Evolutionary conservation across 1,139 yeast genomes (phyloP), one percentile per base, ranked within the genome.

Genomic region (Torulaspora globosa): DNA sequence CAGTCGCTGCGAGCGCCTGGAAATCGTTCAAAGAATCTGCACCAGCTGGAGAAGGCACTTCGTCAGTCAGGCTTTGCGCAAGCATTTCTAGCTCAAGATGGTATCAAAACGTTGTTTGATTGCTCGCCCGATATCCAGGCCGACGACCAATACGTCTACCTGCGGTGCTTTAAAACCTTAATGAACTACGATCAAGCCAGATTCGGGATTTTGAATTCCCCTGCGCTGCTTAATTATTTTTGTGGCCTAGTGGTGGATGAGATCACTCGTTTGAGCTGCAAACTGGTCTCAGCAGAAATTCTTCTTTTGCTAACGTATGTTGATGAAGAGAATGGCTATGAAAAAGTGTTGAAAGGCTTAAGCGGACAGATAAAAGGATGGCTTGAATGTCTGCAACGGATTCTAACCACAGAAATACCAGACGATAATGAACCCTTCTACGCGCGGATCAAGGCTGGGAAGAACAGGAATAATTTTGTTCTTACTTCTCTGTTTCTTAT

Each of bases 161-260:
- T 60, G 11, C 48, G 57, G 36, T 59, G 64, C 47, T 59, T 55
- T 37, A 57, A 54, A 43, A 53, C 59, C 2, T 35, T 60, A 35
- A 46, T 56, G 48, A 55, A 53, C 31, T 47, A 50, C 24, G 49
- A 50, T 3, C 44, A 48, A 14, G 58, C 53, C 2, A 48, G 61
- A 30, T 23, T 36, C 1, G 39, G 41, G 10, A 46, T 59, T 4
- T 36, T 58, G 21, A 39, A 51, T 10, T 41, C 39, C 14, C 24
- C 44, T 1, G 36, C 39, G 4, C 29, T 59, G 23, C 37, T 60
- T 1, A 36, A 38, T 9, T 54, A 44, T 41, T 49, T 59, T 6
- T 51, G 55, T 16, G 31, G 38, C 3, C 24, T 51, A 14, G 32
- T 57, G 16, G 44, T 44, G 3, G 45, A 47, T 27, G 43, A 47